Base-by-base conservation (phyloP, 768 basidiomycete species). In the Mycena polygramma region DNA sequence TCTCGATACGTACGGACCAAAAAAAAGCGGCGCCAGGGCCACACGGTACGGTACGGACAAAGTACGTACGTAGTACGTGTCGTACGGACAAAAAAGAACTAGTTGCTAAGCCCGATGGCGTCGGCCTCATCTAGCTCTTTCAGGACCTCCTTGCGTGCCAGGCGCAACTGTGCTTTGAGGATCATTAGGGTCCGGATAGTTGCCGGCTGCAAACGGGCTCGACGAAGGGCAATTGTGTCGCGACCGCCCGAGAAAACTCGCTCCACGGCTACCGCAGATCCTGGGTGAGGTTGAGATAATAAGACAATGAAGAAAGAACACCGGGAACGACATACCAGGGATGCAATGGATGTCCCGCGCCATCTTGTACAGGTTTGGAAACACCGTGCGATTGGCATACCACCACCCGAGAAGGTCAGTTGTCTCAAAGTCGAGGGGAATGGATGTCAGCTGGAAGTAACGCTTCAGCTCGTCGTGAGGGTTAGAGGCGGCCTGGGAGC, bases 151-250 rank as follows among this genome's bases (percentile, higher is more conserved):
- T 53, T 63, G 24, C 63, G 53, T 8, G 63, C 63, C 7, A 63
- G 52, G 51, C 63, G 53, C 26, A 63, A 24, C 52, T 54, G 52
- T 8, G 63, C 63, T 19, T 63, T 63, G 41, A 63, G 52, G 2
- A 63, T 20, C 63, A 63, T 63, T 41, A 63, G 54, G 24, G 63
- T 63, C 19, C 52, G 52, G 26, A 63, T 55, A 22, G 63, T 63
- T 11, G 17, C n/a, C 19, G 63, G 52, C 36, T 55, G 63, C 22
- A 63, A 54, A 26, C 63, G 63, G 15, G 52, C 63, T 30, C 63
- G 63, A 43, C 63, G 41, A 43, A 63, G 63, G 26, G 63, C 52
- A 35, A 63, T 63, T 52, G 63, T 63, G 63, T 63, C 41, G 19
- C 63, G 53, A 4, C 63, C 63, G 7, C 63, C 63, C 9, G 63